Evolutionary conservation across 1,284 basidiomycete species (phyloP).

Genomic region (Ustilago trichophora): DNA sequence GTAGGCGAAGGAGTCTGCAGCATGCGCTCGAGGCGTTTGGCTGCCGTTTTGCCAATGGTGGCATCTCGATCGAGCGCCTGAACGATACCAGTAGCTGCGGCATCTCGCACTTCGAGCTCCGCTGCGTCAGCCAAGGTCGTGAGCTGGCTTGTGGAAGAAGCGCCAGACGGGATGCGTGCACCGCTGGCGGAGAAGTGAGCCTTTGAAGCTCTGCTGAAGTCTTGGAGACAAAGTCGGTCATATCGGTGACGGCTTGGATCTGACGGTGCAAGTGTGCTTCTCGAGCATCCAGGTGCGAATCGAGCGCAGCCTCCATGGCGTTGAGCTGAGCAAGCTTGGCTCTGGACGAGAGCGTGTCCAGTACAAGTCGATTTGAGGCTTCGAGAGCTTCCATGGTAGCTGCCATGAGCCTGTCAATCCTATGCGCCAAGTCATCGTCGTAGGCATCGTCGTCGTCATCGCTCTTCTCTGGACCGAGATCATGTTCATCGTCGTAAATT

Average conservation of each 20-base stretch:
- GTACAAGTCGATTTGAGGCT: conserved; percentile 30
- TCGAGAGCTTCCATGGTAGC: conserved; percentile 45
- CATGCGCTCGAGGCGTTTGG: conserved; percentile 50
- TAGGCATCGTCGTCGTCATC: conserved; percentile 2
- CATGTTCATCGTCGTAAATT: neutral
- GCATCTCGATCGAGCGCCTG: conserved; percentile 47
- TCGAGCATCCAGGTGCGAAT: conserved; percentile 30
- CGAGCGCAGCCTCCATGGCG: conserved; percentile 37
- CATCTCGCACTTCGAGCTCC: conserved; percentile 19
- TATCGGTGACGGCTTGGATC: conserved; percentile 33
- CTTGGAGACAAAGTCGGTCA: conserved; percentile 35
- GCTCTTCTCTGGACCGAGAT: neutral
- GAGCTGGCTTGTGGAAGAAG: conserved; percentile 13
- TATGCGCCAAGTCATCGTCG: conserved; percentile 11
- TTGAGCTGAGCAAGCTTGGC: conserved; percentile 42
- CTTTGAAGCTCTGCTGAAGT: conserved; percentile 26
- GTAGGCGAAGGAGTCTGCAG: conserved; percentile 28
- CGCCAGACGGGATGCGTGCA: neutral
- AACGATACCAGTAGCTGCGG: conserved; percentile 32
- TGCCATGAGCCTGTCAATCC: conserved; percentile 38
- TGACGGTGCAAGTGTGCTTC: conserved; percentile 34
- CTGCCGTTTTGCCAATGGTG: conserved; percentile 55
- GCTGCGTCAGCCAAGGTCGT: conserved; percentile 18
- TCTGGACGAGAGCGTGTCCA: conserved; percentile 34
- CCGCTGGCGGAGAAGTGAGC: conserved; percentile 10